A percentile compares a stretch with the other conserved stretches of the same genome.
Evolutionary conservation across 2,329 filamentous ascomycete species (phyloP).

Genomic region (Diplodia scrobiculata): DNA sequence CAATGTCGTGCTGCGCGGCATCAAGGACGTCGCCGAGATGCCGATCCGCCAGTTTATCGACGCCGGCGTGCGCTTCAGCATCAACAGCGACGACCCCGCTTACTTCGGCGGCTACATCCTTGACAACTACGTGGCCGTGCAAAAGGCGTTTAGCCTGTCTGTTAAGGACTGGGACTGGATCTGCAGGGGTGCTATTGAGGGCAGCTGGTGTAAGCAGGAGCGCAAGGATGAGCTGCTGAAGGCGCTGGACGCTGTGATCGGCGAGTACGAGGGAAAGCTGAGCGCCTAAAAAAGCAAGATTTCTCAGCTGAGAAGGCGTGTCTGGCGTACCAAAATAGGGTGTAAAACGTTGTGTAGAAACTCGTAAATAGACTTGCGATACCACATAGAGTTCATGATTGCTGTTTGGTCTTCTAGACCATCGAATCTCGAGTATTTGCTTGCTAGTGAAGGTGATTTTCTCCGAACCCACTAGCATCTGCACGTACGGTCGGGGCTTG

Average conservation of each 20-base stretch:
- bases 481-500: background rate
- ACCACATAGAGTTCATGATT: conserved; percentile 12
- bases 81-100: conserved; percentile 74
- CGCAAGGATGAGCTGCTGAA: conserved; percentile 63
- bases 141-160: conserved; percentile 67
- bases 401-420: background rate
- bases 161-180: conserved; percentile 69
- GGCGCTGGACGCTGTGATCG: conserved; percentile 29
- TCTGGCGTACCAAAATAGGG: background rate
- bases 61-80: conserved; percentile 65
- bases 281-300: background rate
- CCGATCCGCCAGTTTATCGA: conserved; percentile 67
- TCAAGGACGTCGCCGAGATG: conserved; percentile 56
- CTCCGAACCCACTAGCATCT: background rate
- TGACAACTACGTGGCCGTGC: conserved; percentile 74
- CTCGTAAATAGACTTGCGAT: conserved; percentile 9
- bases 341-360: background rate
- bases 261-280: conserved; percentile 22
- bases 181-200: conserved; percentile 62
- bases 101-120: conserved; percentile 76
- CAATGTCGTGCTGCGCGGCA: conserved; percentile 66
- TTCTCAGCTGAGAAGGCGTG: background rate
- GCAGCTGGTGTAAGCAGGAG: conserved; percentile 67
- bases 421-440: background rate
- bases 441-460: background rate